Percentiles rank a stretch among this genome's conserved stretches.
phyloP scores from a whole-genome alignment of 1,284 basidiomycete species.

The Psilocybe mexicana region DNA sequence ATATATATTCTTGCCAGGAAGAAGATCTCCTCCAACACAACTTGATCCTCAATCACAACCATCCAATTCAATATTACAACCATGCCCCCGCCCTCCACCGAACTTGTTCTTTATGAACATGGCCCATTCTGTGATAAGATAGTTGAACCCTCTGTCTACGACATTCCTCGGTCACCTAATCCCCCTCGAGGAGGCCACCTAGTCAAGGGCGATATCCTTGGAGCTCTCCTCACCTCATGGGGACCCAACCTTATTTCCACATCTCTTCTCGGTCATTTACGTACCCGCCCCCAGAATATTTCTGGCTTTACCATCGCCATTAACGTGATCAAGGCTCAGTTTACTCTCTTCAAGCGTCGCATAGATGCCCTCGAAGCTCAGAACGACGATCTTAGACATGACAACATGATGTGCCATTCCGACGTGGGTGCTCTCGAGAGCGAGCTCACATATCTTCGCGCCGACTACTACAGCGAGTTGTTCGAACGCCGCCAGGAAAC shows the following conservation, averaged over 20 bases:
- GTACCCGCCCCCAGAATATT: slow-evolving; percentile 10
- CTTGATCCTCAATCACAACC: background rate
- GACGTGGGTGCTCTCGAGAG: slow-evolving; percentile 20
- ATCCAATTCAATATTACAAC: background rate
- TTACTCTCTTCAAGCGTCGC: slow-evolving; percentile 21
- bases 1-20: background rate
- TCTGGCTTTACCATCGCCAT: slow-evolving; percentile 18
- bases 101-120: background rate
- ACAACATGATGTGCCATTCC: slow-evolving; percentile 16
- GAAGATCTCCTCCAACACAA: background rate
- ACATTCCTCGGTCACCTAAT: background rate
- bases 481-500: slow-evolving; percentile 23
- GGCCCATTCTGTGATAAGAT: background rate
- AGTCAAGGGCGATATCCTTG: slow-evolving; percentile 11
- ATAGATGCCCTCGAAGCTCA: slow-evolving; percentile 27
- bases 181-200: slow-evolving; percentile 12
- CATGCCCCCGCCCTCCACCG: background rate
- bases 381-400: slow-evolving; percentile 26
- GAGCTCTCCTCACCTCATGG: slow-evolving; percentile 17
- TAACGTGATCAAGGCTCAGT: slow-evolving; percentile 22
- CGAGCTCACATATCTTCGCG: slow-evolving; percentile 28
- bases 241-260: slow-evolving; percentile 12
- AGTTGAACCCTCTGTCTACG: background rate
- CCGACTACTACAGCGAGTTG: slow-evolving; percentile 28
- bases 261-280: slow-evolving; percentile 9